Conservation (phyloP, 129 eudicot species). For the Centrapalus pauciflorus region DNA sequence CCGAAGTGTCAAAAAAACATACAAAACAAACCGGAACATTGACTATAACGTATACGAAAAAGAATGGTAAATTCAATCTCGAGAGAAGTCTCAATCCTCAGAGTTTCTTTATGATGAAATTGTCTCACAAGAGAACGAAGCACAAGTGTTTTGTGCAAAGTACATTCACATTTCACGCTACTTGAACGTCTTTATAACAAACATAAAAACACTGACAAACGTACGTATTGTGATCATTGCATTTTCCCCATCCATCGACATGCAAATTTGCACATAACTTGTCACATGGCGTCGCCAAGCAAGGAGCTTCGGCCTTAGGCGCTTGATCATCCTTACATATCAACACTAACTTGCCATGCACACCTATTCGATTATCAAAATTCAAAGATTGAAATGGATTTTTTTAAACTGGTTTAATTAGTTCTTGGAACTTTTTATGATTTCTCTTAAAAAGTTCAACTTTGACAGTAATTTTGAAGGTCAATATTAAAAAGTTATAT, state of each 20-base stretch:
- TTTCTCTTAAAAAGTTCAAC: too few species aligned
- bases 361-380: constrained; percentile 21
- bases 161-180: not conserved
- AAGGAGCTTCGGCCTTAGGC: constrained; percentile 13
- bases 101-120: not conserved
- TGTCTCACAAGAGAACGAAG: not conserved
- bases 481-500: not conserved
- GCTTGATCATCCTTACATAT: constrained; percentile 27
- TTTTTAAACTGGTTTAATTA: too few species aligned
- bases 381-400: too few species aligned
- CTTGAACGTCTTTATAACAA: constrained; percentile 18
- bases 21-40: too few species aligned
- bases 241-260: constrained; percentile 24
- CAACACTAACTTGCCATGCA: constrained; percentile 10
- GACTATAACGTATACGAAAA: too few species aligned
- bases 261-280: constrained; percentile 16
- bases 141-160: not conserved
- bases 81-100: too few species aligned
- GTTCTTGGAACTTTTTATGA: too few species aligned
- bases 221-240: constrained; percentile 2
- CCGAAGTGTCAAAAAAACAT: not conserved
- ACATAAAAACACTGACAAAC: constrained; percentile 31
- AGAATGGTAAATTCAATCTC: too few species aligned
- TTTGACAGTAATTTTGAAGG: not conserved
- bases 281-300: constrained; percentile 18